phyloP scores from a whole-genome alignment of 2,329 filamentous ascomycete species.

The Pseudogymnoascus sp. region DNA sequence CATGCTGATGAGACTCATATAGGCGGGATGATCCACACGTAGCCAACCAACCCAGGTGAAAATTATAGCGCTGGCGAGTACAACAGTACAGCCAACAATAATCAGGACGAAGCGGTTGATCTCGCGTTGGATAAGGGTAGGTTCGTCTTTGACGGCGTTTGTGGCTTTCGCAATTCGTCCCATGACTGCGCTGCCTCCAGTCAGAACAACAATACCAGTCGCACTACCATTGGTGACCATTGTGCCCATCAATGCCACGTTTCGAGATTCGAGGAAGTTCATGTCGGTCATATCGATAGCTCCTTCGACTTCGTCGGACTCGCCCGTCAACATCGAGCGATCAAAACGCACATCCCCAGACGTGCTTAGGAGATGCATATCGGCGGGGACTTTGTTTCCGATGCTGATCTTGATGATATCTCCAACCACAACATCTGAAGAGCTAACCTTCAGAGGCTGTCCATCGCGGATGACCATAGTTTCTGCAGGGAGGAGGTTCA shows the following conservation, averaged over 20 bases:
- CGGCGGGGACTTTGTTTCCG: conserved; percentile 87
- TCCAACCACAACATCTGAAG: conserved; percentile 65
- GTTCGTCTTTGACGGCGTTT: conserved; percentile 24
- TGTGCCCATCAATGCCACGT: conserved; percentile 97
- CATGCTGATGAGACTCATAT: conserved; percentile 37
- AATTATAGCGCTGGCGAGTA: conserved; percentile 35
- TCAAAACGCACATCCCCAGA: conserved; percentile 93
- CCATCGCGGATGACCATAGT: conserved; percentile 39
- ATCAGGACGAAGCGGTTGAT: conserved; percentile 38
- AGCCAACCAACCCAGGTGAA: conserved; percentile 40
- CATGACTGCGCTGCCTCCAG: conserved; percentile 57
- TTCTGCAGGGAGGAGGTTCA: conserved; percentile 37
- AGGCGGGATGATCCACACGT: conserved; percentile 29
- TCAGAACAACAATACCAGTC: conserved; percentile 82
- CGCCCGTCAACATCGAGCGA: conserved; percentile 92
- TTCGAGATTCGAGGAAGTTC: conserved; percentile 92
- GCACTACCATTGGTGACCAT: conserved; percentile 96
- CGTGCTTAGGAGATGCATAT: conserved; percentile 74
- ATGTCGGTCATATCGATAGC: conserved; percentile 59
- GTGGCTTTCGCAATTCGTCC: conserved; percentile 58
- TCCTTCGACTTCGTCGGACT: conserved; percentile 94
- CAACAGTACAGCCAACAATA: conserved; percentile 34
- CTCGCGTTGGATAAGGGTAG: conserved; percentile 36
- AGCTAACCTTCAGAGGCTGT: conserved; percentile 29
- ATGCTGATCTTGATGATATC: conserved; percentile 84